Base-by-base conservation (phyloP, 2,329 filamentous ascomycete species). In the Lachnellula occidentalis region DNA sequence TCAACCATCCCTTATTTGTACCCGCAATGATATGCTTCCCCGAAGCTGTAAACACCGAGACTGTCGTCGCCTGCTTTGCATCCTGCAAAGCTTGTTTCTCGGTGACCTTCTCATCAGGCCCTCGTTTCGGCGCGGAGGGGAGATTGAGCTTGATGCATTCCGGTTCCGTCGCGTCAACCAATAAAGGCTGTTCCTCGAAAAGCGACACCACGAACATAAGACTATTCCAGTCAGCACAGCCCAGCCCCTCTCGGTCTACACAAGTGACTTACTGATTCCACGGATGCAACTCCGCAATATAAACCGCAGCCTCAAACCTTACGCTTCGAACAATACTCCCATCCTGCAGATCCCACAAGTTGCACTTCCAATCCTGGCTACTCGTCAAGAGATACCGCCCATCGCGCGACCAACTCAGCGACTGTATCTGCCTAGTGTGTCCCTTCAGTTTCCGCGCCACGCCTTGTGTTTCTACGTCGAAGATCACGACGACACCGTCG, bases 401-500 rank as follows among this genome's bases (percentile, higher is more conserved):
- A 73, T 91, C 90, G 64, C 87, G 81, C 50, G 92, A 96, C 94
- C 94, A 99, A 75, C 92, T 95, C 57, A 99, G 73, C 50, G 90
- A 96, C 64, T 95, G 92, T 54, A 99, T 92, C 69, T 94, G 92
- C 68, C 90, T 86, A 49, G 89, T 95, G 73, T 99, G 94, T 12
- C 92, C 94, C 61, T 90, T 85, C 60, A 99, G 77, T 74, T 97
- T 99, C 68, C 91, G 87, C 55, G 94, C 94, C 4, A 97, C 90
- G 37, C 94, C 92, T 79, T 95, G 95, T 9, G 95, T 99, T 73
- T 99, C 95, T 48, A 97, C 83, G 69, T 99, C 94, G 80, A 95
- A 99, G 46, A 99, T 88, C 53, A 95, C 90, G 41, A 99, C 88
- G 5, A 90, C 94, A 62, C 94, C 94, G 74, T 99, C 94, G 58